Conservation (phyloP, 768 basidiomycete genomes). For the Tubosaeta sp. region DNA sequence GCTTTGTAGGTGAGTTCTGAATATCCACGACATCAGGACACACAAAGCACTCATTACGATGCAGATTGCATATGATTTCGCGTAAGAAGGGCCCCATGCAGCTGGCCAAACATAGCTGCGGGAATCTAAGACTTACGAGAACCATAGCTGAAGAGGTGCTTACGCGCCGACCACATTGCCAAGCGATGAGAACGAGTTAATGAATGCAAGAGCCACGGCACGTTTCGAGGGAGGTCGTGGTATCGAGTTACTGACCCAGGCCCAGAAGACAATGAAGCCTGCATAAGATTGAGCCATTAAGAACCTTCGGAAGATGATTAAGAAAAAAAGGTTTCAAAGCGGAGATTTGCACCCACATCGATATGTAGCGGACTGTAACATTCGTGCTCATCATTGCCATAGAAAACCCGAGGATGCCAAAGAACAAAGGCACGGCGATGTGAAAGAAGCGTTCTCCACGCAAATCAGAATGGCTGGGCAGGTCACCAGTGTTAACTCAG, state of each 20-base stretch:
- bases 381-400: conserved; percentile 64
- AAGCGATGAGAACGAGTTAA: conserved; percentile 77
- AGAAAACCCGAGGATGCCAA: conserved; percentile 67
- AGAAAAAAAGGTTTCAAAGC: not conserved
- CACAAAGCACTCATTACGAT: conserved; percentile 50
- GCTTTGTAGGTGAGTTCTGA: conserved; percentile 40
- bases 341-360: conserved; percentile 41
- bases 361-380: conserved; percentile 56
- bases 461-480: conserved; percentile 62
- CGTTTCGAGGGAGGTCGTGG: conserved; percentile 84
- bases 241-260: conserved; percentile 55
- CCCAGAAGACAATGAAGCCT: conserved; percentile 61
- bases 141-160: conserved; percentile 25
- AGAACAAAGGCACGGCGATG: conserved; percentile 44
- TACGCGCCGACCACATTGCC: conserved; percentile 85
- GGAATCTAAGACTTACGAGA: conserved; percentile 3
- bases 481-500: not conserved
- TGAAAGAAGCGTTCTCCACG: conserved; percentile 70
- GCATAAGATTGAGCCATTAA: conserved; percentile 73
- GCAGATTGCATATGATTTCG: conserved; percentile 68
- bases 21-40: conserved; percentile 48
- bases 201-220: conserved; percentile 78
- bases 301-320: conserved; percentile 43
- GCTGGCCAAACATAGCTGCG: conserved; percentile 62
- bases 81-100: conserved; percentile 68